phyloP scores from a whole-genome alignment of 2,329 filamentous ascomycete species.

The Thielaviopsis populi region DNA sequence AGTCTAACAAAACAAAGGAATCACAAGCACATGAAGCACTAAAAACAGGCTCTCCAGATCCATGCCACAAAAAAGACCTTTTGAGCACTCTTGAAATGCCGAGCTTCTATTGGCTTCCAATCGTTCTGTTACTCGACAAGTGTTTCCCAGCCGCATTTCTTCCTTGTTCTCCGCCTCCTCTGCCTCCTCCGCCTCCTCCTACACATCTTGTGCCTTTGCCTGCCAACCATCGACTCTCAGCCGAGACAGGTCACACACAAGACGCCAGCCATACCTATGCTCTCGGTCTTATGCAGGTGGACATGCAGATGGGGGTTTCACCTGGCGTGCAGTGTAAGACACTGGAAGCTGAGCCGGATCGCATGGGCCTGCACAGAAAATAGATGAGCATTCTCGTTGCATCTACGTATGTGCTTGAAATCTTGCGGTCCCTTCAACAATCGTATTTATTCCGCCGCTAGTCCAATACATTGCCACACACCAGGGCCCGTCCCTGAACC shows the following conservation, averaged over 20 bases:
- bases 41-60: background rate
- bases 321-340: background rate
- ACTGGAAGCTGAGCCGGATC: background rate
- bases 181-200: background rate
- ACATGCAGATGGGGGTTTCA: background rate
- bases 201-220: background rate
- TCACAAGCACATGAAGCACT: background rate
- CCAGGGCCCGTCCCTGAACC: background rate
- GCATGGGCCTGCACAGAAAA: background rate
- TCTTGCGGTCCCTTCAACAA: too few species aligned
- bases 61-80: background rate
- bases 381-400: background rate
- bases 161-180: background rate
- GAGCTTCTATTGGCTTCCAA: slow-evolving; percentile 2
- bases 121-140: background rate
- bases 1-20: background rate
- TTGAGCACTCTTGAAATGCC: background rate
- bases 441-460: background rate
- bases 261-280: background rate
- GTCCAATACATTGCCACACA: background rate
- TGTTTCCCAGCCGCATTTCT: background rate
- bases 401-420: too few species aligned
- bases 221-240: background rate
- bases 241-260: background rate
- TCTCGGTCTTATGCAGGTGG: background rate